A percentile compares a stretch with the other conserved stretches of the same genome.
phyloP scores from a whole-genome alignment of 2,329 filamentous ascomycete species.

The Monosporascus sp. region DNA sequence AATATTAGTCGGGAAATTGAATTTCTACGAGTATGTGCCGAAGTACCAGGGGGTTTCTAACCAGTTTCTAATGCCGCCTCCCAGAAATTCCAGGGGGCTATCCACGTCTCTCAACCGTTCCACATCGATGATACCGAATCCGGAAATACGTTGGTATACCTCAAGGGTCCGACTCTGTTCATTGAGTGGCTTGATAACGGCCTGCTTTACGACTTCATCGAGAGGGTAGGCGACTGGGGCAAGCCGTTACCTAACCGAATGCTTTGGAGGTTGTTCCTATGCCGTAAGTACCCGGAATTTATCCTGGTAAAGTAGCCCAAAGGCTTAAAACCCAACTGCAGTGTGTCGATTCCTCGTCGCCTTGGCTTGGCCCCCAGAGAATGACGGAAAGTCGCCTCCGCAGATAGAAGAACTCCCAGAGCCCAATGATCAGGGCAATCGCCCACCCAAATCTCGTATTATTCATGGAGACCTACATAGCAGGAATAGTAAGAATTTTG shows the following conservation, averaged over 20 bases:
- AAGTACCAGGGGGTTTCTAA: neutral
- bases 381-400: neutral
- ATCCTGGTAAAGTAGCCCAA: neutral
- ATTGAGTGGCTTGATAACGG: slow-evolving; percentile 18
- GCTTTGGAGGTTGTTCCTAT: slow-evolving; percentile 18
- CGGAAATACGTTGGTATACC: neutral
- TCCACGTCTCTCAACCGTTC: slow-evolving; percentile 14
- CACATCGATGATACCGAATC: neutral
- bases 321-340: neutral
- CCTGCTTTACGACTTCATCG: slow-evolving; percentile 8
- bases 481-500: slow-evolving; percentile 11
- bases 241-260: slow-evolving; percentile 16
- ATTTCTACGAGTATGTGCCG: slow-evolving; percentile 5
- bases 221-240: slow-evolving; percentile 4
- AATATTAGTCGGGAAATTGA: slow-evolving; percentile 7
- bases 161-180: slow-evolving; percentile 8
- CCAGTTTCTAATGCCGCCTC: neutral
- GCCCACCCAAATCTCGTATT: slow-evolving; percentile 7
- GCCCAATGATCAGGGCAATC: neutral
- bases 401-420: slow-evolving; percentile 8
- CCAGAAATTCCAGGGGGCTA: slow-evolving; percentile 11
- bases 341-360: slow-evolving; percentile 16
- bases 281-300: slow-evolving; percentile 5
- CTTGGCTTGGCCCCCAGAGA: slow-evolving; percentile 12
- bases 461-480: slow-evolving; percentile 15